These are phyloP conservation scores for Caryopteris hybrid DNA, from an alignment of 305 asterid species.

Conservation along the genomic window DNA sequence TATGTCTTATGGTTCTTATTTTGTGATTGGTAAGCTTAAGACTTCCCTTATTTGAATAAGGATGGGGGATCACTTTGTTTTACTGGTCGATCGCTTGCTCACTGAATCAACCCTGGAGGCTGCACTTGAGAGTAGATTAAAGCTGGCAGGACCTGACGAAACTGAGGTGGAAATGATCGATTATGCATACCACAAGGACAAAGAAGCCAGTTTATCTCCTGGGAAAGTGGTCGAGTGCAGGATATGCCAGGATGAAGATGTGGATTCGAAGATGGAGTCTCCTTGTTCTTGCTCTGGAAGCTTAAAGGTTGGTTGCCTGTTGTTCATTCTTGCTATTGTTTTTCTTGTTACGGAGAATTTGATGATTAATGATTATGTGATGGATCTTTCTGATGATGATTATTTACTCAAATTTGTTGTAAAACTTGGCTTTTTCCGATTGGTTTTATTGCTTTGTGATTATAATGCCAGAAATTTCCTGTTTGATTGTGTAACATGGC, in stretches of 20 bases:
- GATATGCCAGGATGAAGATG: slow-evolving; percentile 86
- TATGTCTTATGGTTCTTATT: slow-evolving; percentile 22
- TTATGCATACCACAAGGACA: slow-evolving; percentile 26
- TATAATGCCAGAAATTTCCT: not conserved
- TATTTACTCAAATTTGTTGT: not conserved
- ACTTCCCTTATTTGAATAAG: slow-evolving; percentile 5
- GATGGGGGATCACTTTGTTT: slow-evolving; percentile 94
- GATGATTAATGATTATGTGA: not conserved
- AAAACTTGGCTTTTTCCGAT: not conserved
- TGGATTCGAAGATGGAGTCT: slow-evolving; percentile 71
- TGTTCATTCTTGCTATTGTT: not conserved
- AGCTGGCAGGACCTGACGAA: slow-evolving; percentile 26
- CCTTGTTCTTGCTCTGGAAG: slow-evolving; percentile 97
- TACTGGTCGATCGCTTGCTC: slow-evolving; percentile 81
- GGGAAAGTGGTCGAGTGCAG: slow-evolving; percentile 79
- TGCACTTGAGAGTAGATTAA: slow-evolving; percentile 56
- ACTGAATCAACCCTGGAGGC: slow-evolving; percentile 86
- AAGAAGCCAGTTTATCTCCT: slow-evolving; percentile 42
- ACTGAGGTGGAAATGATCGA: slow-evolving; percentile 28
- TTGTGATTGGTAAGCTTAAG: too few species aligned
- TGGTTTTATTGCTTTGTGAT: not conserved
- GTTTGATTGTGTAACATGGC: not conserved
- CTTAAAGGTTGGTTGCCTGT: slow-evolving; percentile 62
- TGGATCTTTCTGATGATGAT: not conserved
- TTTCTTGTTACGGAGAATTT: not conserved